Evolutionary conservation across 495 filamentous ascomycete species (phyloP).

Genomic region (Neurospora sp.): DNA sequence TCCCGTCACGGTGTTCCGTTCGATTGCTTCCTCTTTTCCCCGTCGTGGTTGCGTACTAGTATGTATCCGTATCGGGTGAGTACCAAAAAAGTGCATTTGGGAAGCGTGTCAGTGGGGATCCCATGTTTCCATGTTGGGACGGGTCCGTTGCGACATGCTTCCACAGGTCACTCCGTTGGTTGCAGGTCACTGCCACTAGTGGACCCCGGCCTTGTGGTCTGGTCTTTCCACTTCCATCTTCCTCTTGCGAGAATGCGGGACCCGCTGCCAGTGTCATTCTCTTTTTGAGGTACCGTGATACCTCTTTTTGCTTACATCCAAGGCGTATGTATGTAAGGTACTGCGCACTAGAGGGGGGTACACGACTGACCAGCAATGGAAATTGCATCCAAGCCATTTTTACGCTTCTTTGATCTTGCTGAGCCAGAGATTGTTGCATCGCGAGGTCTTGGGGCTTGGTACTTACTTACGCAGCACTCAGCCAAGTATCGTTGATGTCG

Average conservation of each 20-base stretch:
- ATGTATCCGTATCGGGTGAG: neutral
- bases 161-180: neutral
- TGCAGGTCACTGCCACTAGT: neutral
- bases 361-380: neutral
- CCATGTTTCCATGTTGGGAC: neutral
- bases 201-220: neutral
- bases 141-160: neutral
- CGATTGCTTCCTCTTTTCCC: neutral
- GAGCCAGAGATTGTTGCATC: neutral
- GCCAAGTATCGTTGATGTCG: neutral
- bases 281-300: neutral
- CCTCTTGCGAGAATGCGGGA: neutral
- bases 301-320: neutral
- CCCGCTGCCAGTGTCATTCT: neutral
- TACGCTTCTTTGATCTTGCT: neutral
- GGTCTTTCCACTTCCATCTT: neutral
- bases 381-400: neutral
- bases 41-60: neutral
- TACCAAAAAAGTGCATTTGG: conserved; percentile 1
- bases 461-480: neutral
- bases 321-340: neutral
- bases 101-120: neutral
- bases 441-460: neutral
- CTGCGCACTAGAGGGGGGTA: neutral
- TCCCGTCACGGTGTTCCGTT: neutral